Conservation (phyloP, 371 early-diverging fungal species). For the Mucor saturninus region DNA sequence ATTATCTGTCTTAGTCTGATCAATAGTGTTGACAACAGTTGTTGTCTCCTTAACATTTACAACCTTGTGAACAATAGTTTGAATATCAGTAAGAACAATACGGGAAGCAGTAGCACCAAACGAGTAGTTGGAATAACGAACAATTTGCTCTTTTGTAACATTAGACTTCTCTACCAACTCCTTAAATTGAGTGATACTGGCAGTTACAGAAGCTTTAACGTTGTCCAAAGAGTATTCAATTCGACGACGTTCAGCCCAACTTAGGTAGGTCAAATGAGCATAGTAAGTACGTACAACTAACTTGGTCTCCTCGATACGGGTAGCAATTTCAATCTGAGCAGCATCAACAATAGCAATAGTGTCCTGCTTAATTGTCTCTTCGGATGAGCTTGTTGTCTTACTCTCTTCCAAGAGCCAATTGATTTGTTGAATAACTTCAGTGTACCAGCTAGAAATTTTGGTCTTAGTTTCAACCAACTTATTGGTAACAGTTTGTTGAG, state of each 20-base stretch:
- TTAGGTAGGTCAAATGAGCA: slow-evolving; percentile 35
- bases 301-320: slow-evolving; percentile 36
- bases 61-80: slow-evolving; percentile 25
- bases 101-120: slow-evolving; percentile 30
- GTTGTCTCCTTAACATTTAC: slow-evolving; percentile 21
- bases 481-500: slow-evolving; percentile 28
- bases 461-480: slow-evolving; percentile 35
- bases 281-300: slow-evolving; percentile 32
- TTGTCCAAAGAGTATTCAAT: slow-evolving; percentile 32
- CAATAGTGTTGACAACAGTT: slow-evolving; percentile 14
- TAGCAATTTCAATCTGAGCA: slow-evolving; percentile 31
- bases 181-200: slow-evolving; percentile 45
- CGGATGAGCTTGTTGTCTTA: slow-evolving; percentile 2
- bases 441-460: slow-evolving; percentile 34
- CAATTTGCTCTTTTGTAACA: slow-evolving; percentile 75
- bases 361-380: slow-evolving; percentile 22
- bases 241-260: slow-evolving; percentile 36
- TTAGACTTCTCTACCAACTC: slow-evolving; percentile 67
- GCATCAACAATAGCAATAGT: slow-evolving; percentile 31
- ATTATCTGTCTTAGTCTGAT: not conserved
- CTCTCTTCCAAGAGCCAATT: slow-evolving; percentile 23
- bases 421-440: slow-evolving; percentile 34
- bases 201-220: slow-evolving; percentile 27
- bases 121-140: slow-evolving; percentile 66
- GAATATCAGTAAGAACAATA: slow-evolving; percentile 20